These are phyloP conservation scores for Coemansia sp. DNA, from an alignment of 192 early-diverging fungal species.

Conservation along the genomic window DNA sequence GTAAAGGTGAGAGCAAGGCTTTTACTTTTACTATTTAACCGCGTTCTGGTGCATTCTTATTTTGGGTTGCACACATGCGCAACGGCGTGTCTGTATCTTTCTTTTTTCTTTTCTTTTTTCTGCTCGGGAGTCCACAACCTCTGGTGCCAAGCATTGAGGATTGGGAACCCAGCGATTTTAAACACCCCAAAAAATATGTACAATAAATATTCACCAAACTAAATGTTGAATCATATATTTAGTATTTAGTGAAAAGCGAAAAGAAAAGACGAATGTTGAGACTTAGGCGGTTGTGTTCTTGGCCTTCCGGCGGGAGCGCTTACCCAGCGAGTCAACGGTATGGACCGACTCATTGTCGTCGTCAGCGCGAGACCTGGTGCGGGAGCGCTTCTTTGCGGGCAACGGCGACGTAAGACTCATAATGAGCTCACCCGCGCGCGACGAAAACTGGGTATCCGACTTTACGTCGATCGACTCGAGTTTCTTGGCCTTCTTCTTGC, in stretches of 20 bases:
- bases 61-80: constrained; percentile 2
- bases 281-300: constrained; percentile 24
- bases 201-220: constrained; percentile 23
- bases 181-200: constrained; percentile 32
- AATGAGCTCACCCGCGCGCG: constrained; percentile 41
- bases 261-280: background rate
- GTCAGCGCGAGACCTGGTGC: constrained; percentile 31
- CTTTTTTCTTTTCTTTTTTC: background rate
- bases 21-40: background rate
- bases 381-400: constrained; percentile 35
- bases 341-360: constrained; percentile 37
- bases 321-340: constrained; percentile 27
- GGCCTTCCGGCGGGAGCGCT: constrained; percentile 44
- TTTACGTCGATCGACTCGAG: no score
- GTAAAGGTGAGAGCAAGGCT: background rate
- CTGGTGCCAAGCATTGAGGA: background rate
- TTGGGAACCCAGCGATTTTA: background rate
- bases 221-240: no score
- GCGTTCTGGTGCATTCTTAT: constrained; percentile 2
- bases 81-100: constrained; percentile 12
- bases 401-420: constrained; percentile 50
- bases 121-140: background rate
- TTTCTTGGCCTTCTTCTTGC: constrained; percentile 39
- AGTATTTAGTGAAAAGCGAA: background rate
- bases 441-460: constrained; percentile 31